Base-by-base conservation (phyloP, 768 basidiomycete genomes). In the Rickenella mellea region DNA sequence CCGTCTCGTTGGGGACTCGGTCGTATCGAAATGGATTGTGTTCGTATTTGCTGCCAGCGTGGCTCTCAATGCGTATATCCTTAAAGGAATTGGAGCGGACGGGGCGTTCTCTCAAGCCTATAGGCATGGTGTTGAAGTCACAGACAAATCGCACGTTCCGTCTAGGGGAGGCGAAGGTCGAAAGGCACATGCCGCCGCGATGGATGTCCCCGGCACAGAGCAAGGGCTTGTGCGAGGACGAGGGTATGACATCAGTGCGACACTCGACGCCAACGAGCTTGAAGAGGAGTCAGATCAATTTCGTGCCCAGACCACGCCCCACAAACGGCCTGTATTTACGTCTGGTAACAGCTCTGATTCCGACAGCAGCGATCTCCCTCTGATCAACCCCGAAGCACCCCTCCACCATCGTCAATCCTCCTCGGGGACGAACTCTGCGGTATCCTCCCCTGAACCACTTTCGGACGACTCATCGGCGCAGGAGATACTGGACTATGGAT, bases 1-100 rank as follows among this genome's bases (percentile, higher is more conserved):
- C 7, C 66, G 68, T 11, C 79, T 97, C 49, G 90, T 97, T 39
- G 91, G 91, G 27, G 94, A 99, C 55, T 94, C 94, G 1, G 76
- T 97, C 39, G 64, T 98, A 47, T 82, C 78, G 53, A 98, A 98
- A 66, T 93, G 89, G 85, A 92, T 98, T 56, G 87, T 97, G 37
- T 71, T 88, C 43, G 70, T 85, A 12, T 75, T 99, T 19, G 84
- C 80, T 2, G 73, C 93, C 46, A 86, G 83, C 45, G 84, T 97
- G 44, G 76, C 81, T 43, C 69, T 99, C 44, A 99, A 99, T 48
- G 93, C 92, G 3, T 97, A 89, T 55, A 70, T 97, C 12, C 73
- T 99, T 45, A 93, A 90, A 61, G 85, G 84, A 3, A 83, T 87
- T 31, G 82, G 80, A 0, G 76, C 76, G 9, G 80, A 76, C 24